Evolutionary conservation across 169 alveolate genomes (phyloP), one percentile per base, ranked within the genome.

Genomic region (Cryptosporidium parvum): DNA sequence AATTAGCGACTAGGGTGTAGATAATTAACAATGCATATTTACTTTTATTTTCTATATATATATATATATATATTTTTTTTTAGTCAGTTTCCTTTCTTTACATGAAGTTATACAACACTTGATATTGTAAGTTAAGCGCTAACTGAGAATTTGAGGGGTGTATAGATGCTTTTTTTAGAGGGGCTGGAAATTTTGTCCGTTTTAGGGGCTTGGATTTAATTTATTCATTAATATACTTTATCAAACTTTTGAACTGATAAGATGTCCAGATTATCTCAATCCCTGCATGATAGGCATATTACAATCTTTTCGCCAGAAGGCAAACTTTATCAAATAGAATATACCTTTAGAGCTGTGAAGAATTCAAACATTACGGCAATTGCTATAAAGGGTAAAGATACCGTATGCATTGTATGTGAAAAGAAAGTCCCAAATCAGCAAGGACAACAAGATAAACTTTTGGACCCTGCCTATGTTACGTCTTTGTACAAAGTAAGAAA

Each of bases 231-330:
- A 16, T 23, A 70, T 7, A 44, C 16, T 21, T 70, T 39, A 70
- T 44, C 31, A 62, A 21, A 16, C 1, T 61, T 42, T 75, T 65
- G 44, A 72, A 51, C 26, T n/a, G 31, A 59, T 48, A 94, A 91
- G 91, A 95, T 95, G 97, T 94, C 96, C 44, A 85, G 97, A 86
- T 93, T 93, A 62, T 93, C 97, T 26, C 97, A 95, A 70, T 91
- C 96, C 44, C 94, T 92, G 69, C 96, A 96, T 84, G 99, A 97
- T 85, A 92, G 98, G 70, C 98, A 96, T 87, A 96, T 97, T 42
- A 95, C 99, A 51, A 97, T 98, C 71, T 98, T 98, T 94, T 97
- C 99, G 18, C 99, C 99, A 33, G 99, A 98, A 70, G 99, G 99
- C n/a, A 96, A 97, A 91, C 93, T 98, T 58, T 98, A 97, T 69